These are phyloP conservation scores for Volvariella volvacea DNA, from an alignment of 1,284 basidiomycete genomes.

Conservation along the genomic window DNA sequence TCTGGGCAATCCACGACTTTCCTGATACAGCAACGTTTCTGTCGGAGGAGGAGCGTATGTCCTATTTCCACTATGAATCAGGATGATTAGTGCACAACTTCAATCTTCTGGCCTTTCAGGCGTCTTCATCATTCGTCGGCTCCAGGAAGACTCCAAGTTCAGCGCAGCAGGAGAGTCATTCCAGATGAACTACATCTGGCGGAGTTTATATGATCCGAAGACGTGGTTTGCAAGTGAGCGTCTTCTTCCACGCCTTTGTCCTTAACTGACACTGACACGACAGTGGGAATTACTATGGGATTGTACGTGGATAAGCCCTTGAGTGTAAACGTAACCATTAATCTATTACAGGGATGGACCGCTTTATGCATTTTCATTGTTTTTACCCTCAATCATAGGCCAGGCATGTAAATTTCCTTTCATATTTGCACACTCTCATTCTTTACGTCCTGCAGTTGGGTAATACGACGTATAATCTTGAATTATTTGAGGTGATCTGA, in stretches of 20 bases:
- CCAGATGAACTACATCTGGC: slow-evolving; percentile 47
- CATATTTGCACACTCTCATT: not conserved
- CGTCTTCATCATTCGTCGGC: slow-evolving; percentile 57
- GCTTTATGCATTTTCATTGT: slow-evolving; percentile 65
- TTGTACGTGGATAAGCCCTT: slow-evolving; percentile 23
- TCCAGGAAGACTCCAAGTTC: slow-evolving; percentile 63
- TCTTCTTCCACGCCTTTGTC: slow-evolving; percentile 8
- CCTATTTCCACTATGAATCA: not conserved
- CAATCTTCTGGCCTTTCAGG: slow-evolving; percentile 35
- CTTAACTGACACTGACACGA: slow-evolving; percentile 3
- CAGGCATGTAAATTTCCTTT: slow-evolving; percentile 27
- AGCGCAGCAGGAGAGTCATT: slow-evolving; percentile 68
- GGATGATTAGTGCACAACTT: no score
- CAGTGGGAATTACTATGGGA: slow-evolving; percentile 56
- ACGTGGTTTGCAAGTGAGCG: slow-evolving; percentile 60
- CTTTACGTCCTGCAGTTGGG: not conserved
- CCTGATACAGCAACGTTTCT: slow-evolving; percentile 74
- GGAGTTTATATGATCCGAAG: slow-evolving; percentile 66
- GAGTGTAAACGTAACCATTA: no score
- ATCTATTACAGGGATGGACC: slow-evolving; percentile 41
- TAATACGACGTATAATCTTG: not conserved
- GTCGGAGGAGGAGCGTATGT: slow-evolving; percentile 53
- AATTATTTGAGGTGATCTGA: slow-evolving; percentile 1
- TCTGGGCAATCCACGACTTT: slow-evolving; percentile 75
- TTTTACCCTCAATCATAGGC: slow-evolving; percentile 61